Evolutionary conservation across 106 monocot species (phyloP).

Genomic region (Acorus gramineus): DNA sequence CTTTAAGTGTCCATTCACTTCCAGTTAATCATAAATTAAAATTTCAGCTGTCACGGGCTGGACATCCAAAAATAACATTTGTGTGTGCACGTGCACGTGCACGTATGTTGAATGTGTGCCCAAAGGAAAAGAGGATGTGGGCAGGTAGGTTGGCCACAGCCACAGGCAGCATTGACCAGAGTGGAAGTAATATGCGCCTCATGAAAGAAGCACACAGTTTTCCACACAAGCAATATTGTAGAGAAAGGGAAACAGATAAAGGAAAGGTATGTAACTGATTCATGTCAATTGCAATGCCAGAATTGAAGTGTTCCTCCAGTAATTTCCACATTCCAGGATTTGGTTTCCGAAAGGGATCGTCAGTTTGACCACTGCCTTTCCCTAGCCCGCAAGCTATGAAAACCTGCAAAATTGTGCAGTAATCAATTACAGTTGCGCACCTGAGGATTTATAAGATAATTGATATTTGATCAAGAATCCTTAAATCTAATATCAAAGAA

Average conservation of each 20-base stretch:
- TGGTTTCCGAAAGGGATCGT: slow-evolving; percentile 82
- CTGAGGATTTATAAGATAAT: background rate
- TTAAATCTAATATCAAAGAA: background rate
- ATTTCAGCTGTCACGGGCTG: too few species aligned
- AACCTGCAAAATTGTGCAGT: slow-evolving; percentile 34
- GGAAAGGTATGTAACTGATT: slow-evolving; percentile 32
- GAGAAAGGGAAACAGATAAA: background rate
- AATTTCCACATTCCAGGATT: slow-evolving; percentile 85
- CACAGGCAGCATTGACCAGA: too few species aligned
- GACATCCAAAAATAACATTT: too few species aligned
- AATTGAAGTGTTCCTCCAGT: slow-evolving; percentile 77
- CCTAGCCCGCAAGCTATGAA: slow-evolving; percentile 85
- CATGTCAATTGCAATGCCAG: slow-evolving; percentile 68
- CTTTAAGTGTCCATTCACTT: too few species aligned
- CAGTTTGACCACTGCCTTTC: slow-evolving; percentile 28
- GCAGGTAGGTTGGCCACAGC: too few species aligned
- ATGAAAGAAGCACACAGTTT: too few species aligned
- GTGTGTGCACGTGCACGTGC: too few species aligned
- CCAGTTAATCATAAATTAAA: too few species aligned
- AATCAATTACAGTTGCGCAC: background rate
- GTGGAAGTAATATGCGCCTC: too few species aligned
- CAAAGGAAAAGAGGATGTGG: too few species aligned
- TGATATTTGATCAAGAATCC: background rate
- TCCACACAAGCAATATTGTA: too few species aligned
- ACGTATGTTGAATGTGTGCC: too few species aligned